These are phyloP conservation scores for Monotropa hypopitys DNA, from an alignment of 179 eudicot genomes.

Conservation along the genomic window DNA sequence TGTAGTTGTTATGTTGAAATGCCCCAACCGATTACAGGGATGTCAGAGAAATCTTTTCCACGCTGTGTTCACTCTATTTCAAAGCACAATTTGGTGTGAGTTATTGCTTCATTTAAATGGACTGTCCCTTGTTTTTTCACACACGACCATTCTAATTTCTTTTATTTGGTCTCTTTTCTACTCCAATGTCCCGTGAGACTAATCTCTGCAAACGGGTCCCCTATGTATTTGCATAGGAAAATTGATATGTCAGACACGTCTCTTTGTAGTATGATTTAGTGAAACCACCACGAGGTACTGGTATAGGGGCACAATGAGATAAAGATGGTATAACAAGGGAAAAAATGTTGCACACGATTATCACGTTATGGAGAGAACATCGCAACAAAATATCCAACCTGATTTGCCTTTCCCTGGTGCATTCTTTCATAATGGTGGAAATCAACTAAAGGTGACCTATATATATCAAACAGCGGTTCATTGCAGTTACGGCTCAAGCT, in stretches of 20 bases:
- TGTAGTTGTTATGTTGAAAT: not conserved
- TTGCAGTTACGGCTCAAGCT: slow-evolving; percentile 36
- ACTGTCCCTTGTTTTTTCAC: not conserved
- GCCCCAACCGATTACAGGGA: not conserved
- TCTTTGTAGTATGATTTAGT: not conserved
- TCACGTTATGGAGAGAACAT: not conserved
- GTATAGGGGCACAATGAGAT: not conserved
- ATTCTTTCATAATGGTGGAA: slow-evolving; percentile 66
- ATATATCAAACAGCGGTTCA: slow-evolving; percentile 33
- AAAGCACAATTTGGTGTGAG: not conserved
- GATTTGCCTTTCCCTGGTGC: slow-evolving; percentile 36
- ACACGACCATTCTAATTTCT: not conserved
- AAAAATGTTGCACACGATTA: not conserved
- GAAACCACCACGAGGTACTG: not conserved
- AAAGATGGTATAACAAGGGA: not conserved
- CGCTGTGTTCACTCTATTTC: not conserved
- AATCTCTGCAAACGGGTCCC: not conserved
- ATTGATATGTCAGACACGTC: not conserved
- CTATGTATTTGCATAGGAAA: not conserved
- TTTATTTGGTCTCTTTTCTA: not conserved
- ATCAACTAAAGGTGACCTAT: slow-evolving; percentile 47
- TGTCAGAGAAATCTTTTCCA: not conserved
- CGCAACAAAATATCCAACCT: slow-evolving; percentile 29
- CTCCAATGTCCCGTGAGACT: not conserved
- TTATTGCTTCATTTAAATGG: not conserved